Percentiles rank a stretch among this genome's conserved stretches.
Conservation (phyloP, 2,329 filamentous ascomycete genomes). For the Hymenoscyphus linearis region DNA sequence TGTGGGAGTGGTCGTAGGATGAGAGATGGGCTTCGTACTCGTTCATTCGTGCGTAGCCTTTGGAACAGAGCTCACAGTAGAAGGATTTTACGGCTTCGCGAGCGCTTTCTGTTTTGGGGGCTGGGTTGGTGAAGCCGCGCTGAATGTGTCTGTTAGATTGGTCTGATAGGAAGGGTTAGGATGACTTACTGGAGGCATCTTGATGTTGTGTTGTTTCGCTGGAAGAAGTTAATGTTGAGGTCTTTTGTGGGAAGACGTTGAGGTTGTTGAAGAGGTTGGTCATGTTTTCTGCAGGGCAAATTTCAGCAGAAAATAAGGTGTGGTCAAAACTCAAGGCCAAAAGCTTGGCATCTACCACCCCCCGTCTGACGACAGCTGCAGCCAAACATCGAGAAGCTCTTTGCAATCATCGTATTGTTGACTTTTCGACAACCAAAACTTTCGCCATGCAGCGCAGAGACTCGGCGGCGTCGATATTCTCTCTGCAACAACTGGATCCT, state of each 20-base stretch:
- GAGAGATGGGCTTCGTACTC: conserved; percentile 93
- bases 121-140: conserved; percentile 43
- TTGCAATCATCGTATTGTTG: neutral
- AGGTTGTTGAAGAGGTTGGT: neutral
- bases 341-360: neutral
- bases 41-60: conserved; percentile 91
- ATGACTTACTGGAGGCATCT: neutral
- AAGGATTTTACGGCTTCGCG: conserved; percentile 75
- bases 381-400: neutral
- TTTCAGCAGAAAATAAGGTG: conserved; percentile 19
- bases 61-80: conserved; percentile 82
- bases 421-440: neutral
- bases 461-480: conserved; percentile 47
- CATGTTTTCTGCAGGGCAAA: neutral
- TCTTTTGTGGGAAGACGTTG: neutral
- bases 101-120: conserved; percentile 53
- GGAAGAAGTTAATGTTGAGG: neutral
- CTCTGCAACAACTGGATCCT: conserved; percentile 75
- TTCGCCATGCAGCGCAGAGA: conserved; percentile 33
- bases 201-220: neutral
- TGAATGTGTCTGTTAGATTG: conserved; percentile 22
- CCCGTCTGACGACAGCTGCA: neutral
- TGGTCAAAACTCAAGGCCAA: conserved; percentile 18
- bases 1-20: conserved; percentile 94
- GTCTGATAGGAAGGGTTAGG: neutral